Evolutionary conservation across 1,284 basidiomycete genomes (phyloP), one percentile per base, ranked within the genome.

Genomic region (Anthracocystis panici-leucophaei): DNA sequence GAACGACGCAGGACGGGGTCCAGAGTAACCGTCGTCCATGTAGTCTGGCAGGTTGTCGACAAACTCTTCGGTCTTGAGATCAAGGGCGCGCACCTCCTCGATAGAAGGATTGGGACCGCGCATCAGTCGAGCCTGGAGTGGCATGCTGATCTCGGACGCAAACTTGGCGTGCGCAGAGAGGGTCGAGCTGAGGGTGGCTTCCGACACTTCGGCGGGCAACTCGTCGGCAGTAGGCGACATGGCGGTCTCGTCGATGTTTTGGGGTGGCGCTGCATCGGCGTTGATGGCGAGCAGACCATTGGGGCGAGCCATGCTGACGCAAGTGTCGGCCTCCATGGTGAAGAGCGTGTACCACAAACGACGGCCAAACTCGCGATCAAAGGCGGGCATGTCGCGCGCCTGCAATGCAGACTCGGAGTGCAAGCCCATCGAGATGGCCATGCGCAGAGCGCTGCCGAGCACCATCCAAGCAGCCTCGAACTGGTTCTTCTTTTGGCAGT

Each of bases 311-410:
- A 72, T 69, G 65, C 68, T 72, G 5, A 76, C 61, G 35, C 69
- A 72, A 1, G 68, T 69, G 54, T 76, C 74, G n/a, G 74, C 74
- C 59, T 76, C 74, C 68, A 72, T 72, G 48, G 68, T 66, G 63
- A 72, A 76, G 56, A 76, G 74, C 7, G 69, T 69, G 50, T 58
- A 76, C 74, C 74, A 76, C 35, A 76, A 20, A 9, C 74, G 61
- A 23, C 74, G 74, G 25, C 68, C 67, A 33, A 76, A 68, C 53
- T 76, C 74, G 27, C 56, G 52, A 53, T 76, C 74, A 56, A 76
- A 70, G 33, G 67, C 60, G 14, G 73, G 65, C 60, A 67, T 64
- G 31, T 57, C 65, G 42, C 65, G 68, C 3, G 66, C 65, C 46
- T 71, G 67, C 23, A 71, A 21, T 3, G 73, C 61, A n/a, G 66